Conservation (phyloP, 139 green algal genomes). For the Chlamydomonas incerta region DNA sequence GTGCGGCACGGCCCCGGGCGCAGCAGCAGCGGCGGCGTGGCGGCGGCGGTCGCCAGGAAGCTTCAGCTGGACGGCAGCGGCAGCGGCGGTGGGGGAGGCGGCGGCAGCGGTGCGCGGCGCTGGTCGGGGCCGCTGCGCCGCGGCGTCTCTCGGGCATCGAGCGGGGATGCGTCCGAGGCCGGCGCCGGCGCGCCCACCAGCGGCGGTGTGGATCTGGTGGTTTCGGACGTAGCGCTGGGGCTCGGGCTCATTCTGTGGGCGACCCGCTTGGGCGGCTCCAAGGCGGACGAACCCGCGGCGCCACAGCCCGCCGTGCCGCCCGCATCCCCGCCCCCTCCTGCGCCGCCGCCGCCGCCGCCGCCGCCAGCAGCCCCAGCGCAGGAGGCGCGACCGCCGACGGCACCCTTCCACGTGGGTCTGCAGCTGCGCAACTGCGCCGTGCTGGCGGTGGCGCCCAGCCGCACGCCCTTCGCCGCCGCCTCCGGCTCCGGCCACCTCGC, state of each 20-base stretch:
- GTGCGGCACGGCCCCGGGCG: background rate
- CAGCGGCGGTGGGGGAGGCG: background rate
- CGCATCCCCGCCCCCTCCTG: too few species aligned
- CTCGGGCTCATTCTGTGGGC: background rate
- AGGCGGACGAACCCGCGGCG: too few species aligned
- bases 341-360: too few species aligned
- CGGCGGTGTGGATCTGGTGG: background rate
- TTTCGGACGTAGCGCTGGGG: background rate
- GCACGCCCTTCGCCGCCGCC: slow-evolving; percentile 28
- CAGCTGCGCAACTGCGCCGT: background rate
- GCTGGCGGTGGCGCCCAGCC: slow-evolving; percentile 7
- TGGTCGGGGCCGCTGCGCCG: background rate
- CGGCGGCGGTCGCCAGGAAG: too few species aligned
- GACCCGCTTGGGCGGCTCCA: too few species aligned
- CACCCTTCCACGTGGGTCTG: background rate
- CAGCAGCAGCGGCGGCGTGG: background rate
- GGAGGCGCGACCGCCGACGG: background rate
- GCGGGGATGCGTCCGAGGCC: background rate
- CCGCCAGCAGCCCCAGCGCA: too few species aligned
- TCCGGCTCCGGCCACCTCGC: slow-evolving; percentile 8
- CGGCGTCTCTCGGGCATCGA: background rate
- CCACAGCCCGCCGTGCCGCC: too few species aligned
- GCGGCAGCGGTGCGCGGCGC: background rate
- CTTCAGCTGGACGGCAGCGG: background rate
- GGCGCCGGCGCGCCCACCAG: background rate